A percentile compares a stretch with the other conserved stretches of the same genome.
Evolutionary conservation across 2,329 filamentous ascomycete genomes (phyloP).

Genomic region (Botrytis hyacinthi): DNA sequence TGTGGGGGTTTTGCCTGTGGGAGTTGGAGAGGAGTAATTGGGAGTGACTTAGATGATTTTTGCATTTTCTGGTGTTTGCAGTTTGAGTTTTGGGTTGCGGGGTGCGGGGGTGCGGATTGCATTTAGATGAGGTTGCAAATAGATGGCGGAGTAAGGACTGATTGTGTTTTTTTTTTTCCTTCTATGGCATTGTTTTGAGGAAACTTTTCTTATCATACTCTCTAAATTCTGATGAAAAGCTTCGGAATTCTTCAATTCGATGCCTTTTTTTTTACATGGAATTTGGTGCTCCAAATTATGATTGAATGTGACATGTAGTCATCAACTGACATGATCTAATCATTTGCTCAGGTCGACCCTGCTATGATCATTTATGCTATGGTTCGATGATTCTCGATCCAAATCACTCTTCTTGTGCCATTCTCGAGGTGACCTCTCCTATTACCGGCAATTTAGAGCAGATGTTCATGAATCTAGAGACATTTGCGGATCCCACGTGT

Average conservation of each 20-base stretch:
- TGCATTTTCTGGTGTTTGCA: background rate
- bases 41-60: background rate
- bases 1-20: conserved; percentile 13
- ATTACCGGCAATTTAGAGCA: background rate
- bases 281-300: background rate
- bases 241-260: background rate
- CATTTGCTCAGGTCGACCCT: background rate
- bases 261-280: background rate
- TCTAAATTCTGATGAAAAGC: rapidly evolving
- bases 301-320: rapidly evolving
- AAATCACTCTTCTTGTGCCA: too few species aligned
- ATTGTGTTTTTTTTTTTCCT: background rate
- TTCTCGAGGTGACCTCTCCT: background rate
- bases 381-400: background rate
- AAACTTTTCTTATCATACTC: rapidly evolving
- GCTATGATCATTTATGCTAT: background rate
- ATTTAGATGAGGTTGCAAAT: background rate
- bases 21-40: background rate
- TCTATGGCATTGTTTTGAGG: background rate
- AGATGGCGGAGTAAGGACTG: background rate
- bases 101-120: background rate
- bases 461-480: background rate
- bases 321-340: background rate
- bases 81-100: background rate
- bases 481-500: background rate